Base-by-base conservation (phyloP, 169 alveolate species). In the Cytauxzoon felis region DNA sequence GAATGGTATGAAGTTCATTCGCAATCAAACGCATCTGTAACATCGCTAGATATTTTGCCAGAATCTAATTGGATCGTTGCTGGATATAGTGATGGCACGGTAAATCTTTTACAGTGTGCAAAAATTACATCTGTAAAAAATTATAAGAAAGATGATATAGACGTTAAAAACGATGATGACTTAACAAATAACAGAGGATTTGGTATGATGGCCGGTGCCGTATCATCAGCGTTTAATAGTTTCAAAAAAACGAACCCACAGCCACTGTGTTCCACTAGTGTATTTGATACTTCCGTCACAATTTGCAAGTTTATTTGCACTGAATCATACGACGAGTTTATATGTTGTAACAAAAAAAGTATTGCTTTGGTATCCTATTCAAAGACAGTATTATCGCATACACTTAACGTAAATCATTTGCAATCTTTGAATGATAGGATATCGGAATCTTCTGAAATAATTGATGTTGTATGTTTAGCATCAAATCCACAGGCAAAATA, bases 151-250 rank as follows among this genome's bases (percentile, higher is more conserved):
- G 29, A 62, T 5, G 76, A 50, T 1, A 60, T 32, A 9, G 45
- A 33, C 6, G 36, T 24, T 1, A 27, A 53, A 11, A 26, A 52
- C 8, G 1, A 26, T 26, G 78, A 66, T 0, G 23, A 27, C 3
- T 51, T 7, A 0, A 27, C 41, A 19, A 42, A 66, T 6, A 24
- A 50, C 26, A n/a, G 76, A 8, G 67, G 73, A 18, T 62, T 71
- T n/a, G 82, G 82, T 1, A 43, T 71, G 21, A 71, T 71, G 82
- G 82, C 82, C 3, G 76, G 53, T 34, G 82, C 82, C 0, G 78
- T 71, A 6, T 70, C 81, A 11, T 71, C 82, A 13, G 82, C 82
- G 5, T 62, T 71, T 21, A 61, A 76, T 7, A 68, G 78, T 23
- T 38, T 71, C 56, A 59, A 64, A 41, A 71, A 71, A 36, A 33